Percentiles rank a stretch among this genome's conserved stretches.
phyloP scores from a whole-genome alignment of 2,329 filamentous ascomycete genomes.

The Stagonosporopsis tanaceti region DNA sequence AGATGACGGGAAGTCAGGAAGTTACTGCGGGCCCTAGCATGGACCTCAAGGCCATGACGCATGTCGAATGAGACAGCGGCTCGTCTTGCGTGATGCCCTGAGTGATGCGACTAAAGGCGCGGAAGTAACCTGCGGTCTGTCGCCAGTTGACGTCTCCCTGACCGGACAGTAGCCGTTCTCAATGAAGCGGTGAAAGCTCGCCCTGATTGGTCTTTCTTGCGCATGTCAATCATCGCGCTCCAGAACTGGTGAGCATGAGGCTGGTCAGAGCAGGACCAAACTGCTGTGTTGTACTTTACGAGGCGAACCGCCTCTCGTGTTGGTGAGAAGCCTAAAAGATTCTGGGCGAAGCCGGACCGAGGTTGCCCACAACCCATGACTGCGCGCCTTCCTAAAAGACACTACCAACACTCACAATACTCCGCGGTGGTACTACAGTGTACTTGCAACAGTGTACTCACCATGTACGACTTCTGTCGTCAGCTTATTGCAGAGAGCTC shows the following conservation, averaged over 20 bases:
- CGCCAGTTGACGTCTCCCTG: slow-evolving; percentile 29
- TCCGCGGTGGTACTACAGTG: slow-evolving; percentile 8
- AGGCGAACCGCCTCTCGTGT: slow-evolving; percentile 7
- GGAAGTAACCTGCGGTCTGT: slow-evolving; percentile 33
- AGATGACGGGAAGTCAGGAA: slow-evolving; percentile 20
- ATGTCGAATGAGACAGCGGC: slow-evolving; percentile 23
- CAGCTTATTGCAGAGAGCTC: slow-evolving; percentile 38
- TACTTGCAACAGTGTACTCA: slow-evolving; percentile 16
- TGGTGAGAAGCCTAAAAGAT: slow-evolving; percentile 2
- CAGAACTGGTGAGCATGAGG: slow-evolving; percentile 15
- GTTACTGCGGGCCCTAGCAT: slow-evolving; percentile 26
- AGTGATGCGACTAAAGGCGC: slow-evolving; percentile 32
- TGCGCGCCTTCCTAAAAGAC: background rate
- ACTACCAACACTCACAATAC: background rate
- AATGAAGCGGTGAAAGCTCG: slow-evolving; percentile 41
- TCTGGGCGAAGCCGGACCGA: slow-evolving; percentile 6
- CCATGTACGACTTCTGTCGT: slow-evolving; percentile 19
- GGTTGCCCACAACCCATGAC: background rate
- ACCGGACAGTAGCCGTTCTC: slow-evolving; percentile 25
- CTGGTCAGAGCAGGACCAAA: slow-evolving; percentile 20
- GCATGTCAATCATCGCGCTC: slow-evolving; percentile 17
- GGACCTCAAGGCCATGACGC: slow-evolving; percentile 34
- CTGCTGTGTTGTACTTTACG: slow-evolving; percentile 16
- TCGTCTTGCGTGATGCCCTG: slow-evolving; percentile 25
- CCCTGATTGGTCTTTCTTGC: slow-evolving; percentile 33